Conservation (phyloP, 2,329 filamentous ascomycete species). For the Fusarium mangiferae region DNA sequence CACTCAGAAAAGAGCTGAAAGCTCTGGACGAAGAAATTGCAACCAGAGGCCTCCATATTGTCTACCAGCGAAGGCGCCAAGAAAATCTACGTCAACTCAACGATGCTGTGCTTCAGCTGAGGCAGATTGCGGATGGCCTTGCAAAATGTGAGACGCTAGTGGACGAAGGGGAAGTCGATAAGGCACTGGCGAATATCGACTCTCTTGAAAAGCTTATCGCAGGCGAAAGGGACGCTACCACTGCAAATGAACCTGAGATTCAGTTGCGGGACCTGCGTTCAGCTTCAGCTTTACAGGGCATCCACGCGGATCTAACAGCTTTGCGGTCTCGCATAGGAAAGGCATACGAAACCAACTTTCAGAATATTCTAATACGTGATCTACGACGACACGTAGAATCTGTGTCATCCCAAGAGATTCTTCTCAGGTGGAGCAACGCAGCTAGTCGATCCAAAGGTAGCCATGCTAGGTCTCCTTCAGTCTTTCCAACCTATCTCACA, state of each 20-base stretch:
- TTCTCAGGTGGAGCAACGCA: slow-evolving; percentile 85
- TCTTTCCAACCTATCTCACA: slow-evolving; percentile 81
- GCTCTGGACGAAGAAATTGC: slow-evolving; percentile 89
- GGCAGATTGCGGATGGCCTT: slow-evolving; percentile 79
- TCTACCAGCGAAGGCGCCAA: slow-evolving; percentile 81
- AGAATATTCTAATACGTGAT: slow-evolving; percentile 81
- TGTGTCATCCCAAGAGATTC: slow-evolving; percentile 76
- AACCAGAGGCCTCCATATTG: slow-evolving; percentile 82
- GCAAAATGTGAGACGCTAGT: slow-evolving; percentile 82
- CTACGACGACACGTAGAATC: slow-evolving; percentile 81
- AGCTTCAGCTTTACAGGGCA: slow-evolving; percentile 81
- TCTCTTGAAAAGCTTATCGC: slow-evolving; percentile 82
- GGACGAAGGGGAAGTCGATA: slow-evolving; percentile 83
- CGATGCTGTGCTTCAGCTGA: slow-evolving; percentile 84
- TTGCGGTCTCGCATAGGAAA: slow-evolving; percentile 85
- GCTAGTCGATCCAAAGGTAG: slow-evolving; percentile 77
- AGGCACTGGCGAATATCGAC: slow-evolving; percentile 81
- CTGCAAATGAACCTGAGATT: slow-evolving; percentile 44
- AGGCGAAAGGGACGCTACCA: slow-evolving; percentile 67
- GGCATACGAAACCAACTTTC: slow-evolving; percentile 84
- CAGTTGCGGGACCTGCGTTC: slow-evolving; percentile 76
- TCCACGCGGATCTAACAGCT: slow-evolving; percentile 79
- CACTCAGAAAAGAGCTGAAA: slow-evolving; percentile 80
- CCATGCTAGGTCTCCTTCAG: slow-evolving; percentile 73
- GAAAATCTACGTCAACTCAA: slow-evolving; percentile 88